Conservation (phyloP, 176 grass and related monocot species). For the Musa itinerans region DNA sequence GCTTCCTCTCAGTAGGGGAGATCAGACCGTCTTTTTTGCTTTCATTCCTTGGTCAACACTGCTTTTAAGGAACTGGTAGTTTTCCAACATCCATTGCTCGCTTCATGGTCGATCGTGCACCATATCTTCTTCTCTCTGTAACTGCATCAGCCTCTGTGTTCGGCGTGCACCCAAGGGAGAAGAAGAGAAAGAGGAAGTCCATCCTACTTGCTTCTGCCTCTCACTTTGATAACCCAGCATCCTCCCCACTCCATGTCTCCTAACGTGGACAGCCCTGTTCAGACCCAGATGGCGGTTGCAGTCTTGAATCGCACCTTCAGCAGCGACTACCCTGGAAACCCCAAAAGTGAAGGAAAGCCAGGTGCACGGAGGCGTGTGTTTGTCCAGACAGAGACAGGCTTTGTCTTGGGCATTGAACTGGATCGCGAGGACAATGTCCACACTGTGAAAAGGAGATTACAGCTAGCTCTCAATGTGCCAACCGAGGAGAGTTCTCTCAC, state of each 20-base stretch:
- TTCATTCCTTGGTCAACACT: background rate
- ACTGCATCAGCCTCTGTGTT: constrained; percentile 24
- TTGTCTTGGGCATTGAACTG: constrained; percentile 42
- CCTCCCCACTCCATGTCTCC: constrained; percentile 30
- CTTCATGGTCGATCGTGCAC: constrained; percentile 4
- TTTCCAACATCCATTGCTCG: background rate
- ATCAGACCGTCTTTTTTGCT: background rate
- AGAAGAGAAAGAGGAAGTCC: constrained; percentile 26
- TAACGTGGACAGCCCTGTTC: constrained; percentile 55
- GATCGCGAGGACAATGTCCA: constrained; percentile 59
- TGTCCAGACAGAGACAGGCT: constrained; percentile 58
- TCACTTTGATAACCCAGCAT: constrained; percentile 8
- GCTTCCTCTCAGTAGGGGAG: constrained; percentile 3
- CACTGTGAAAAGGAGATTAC: constrained; percentile 62
- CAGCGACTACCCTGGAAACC: constrained; percentile 29
- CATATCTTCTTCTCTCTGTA: constrained; percentile 10
- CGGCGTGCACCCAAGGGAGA: constrained; percentile 24
- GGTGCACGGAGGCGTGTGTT: constrained; percentile 50
- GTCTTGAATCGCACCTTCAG: constrained; percentile 32
- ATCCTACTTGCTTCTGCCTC: constrained; percentile 1
- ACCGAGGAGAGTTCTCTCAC: constrained; percentile 60
- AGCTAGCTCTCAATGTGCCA: constrained; percentile 55
- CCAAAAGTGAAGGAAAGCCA: constrained; percentile 25
- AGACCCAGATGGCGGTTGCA: constrained; percentile 64
- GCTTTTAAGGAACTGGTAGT: background rate